Evolutionary conservation across 2,329 filamentous ascomycete genomes (phyloP), one percentile per base, ranked within the genome.

Genomic region (Cladosporium sp.): DNA sequence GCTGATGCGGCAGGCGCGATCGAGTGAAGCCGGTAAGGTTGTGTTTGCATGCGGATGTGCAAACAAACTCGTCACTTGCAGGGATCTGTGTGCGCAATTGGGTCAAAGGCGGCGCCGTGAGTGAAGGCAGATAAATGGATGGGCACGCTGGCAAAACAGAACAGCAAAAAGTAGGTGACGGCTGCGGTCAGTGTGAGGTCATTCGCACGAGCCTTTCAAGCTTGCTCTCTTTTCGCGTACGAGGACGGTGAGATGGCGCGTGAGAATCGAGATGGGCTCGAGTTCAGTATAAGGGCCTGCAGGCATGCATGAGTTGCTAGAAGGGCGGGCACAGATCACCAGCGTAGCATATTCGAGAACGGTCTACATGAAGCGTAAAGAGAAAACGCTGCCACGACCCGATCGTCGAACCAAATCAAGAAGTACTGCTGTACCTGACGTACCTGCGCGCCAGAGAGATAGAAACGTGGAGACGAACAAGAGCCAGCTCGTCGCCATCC

Each of bases 11-110:
- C 22, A 27, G 22, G 22, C 22, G 22, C 22, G 22, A 27, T 27
- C 22, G 22, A 27, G 22, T 15, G 43, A 19, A 19, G 22, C 9
- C 24, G 24, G 24, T 30, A 15, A 41, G 39, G 39, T 15, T 41
- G n/a, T 40, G 27, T 48, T 34, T 41, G 45, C 44, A 24, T 48
- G 45, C 18, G 29, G 37, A 48, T 48, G 45, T 34, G 45, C 45
- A 48, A 48, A 48, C 45, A 48, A 48, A 48, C 37, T 39, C 45
- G 45, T 48, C 45, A 48, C 45, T 48, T 48, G 45, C 45, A 48
- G 45, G 45, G 45, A 24, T 48, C 15, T 15, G 32, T 17, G 32
- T 36, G n/a, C 32, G 15, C 32, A n/a, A n/a, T n/a, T n/a, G n/a
- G 30, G 42, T 13, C 36, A 29, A 44, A 29, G 42, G 24, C 7